Evolutionary conservation across 768 basidiomycete genomes (phyloP), one percentile per base, ranked within the genome.

Genomic region (Pleurotus eryngii): DNA sequence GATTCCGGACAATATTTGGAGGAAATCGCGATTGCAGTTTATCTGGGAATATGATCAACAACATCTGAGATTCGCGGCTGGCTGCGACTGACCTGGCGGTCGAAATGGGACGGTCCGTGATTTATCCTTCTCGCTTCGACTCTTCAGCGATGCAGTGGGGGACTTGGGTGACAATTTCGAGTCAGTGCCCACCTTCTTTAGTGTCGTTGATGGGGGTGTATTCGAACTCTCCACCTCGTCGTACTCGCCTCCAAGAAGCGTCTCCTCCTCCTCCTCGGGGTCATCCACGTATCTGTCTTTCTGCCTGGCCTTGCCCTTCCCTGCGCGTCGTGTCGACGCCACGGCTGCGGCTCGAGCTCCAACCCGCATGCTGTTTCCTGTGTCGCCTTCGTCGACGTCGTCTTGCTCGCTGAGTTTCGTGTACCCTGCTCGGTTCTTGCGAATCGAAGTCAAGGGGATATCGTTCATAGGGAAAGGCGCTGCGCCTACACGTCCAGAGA

Each of bases 1-100:
- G 96, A 65, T 99, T 99, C 64, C 92, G 87, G 56, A 97, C 92
- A 48, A 89, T 87, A 72, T 99, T 99, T 27, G 95, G 81, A 15
- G 96, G 87, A 61, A 83, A 92, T 61, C 76, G 78, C 30, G 78
- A 79, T 63, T 86, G 89, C 11, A 86, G 64, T 71, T 90, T 92
- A 15, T 89, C 90, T 90, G 69, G 8, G 54, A 37, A 24, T 39
- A 20, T 53, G 24, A 51, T 51, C 53, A 67, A 46, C 18, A 40
- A 24, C 38, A 27, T 11, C 26, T 43, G 17, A 37, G 18, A 20
- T 27, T 20, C 27, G 30, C 22, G 30, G 30, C 49, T 38, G 45
- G 4, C 39, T 24, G 38, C 35, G 14, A 59, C 74, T 15, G 60
- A 86, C 90, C 86, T 74, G 82, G 77, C 3, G 90, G 89, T 60